These are phyloP conservation scores for Naumovozyma castellii DNA, from an alignment of 805 yeast species.

Conservation along the genomic window DNA sequence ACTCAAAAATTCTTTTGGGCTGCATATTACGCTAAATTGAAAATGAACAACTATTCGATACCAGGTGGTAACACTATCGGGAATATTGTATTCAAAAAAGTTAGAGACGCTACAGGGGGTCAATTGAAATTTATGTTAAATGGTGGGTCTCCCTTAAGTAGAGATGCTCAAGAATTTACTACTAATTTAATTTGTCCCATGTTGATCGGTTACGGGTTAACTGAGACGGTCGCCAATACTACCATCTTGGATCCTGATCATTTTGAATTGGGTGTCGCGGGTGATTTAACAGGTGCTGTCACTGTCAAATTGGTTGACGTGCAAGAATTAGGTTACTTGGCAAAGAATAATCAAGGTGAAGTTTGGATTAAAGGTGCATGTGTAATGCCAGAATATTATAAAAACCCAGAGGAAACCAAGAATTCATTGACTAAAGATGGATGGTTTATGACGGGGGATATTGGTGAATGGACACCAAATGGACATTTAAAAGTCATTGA, in stretches of 20 bases:
- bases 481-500: slow-evolving; percentile 83
- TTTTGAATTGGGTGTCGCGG: slow-evolving; percentile 69
- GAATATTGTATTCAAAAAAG: slow-evolving; percentile 68
- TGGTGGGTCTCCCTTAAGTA: slow-evolving; percentile 88
- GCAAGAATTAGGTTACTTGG: slow-evolving; percentile 81
- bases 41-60: slow-evolving; percentile 51
- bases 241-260: slow-evolving; percentile 54
- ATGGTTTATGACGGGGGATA: slow-evolving; percentile 96
- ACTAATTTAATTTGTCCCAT: slow-evolving; percentile 70
- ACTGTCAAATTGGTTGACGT: slow-evolving; percentile 88
- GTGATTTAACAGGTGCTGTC: slow-evolving; percentile 72
- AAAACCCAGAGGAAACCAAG: slow-evolving; percentile 72
- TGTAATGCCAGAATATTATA: slow-evolving; percentile 68
- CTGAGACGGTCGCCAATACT: slow-evolving; percentile 91
- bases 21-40: slow-evolving; percentile 66
- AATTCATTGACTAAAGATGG: slow-evolving; percentile 71
- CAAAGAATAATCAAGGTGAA: slow-evolving; percentile 91
- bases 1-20: slow-evolving; percentile 83
- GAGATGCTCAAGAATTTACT: slow-evolving; percentile 74
- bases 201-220: slow-evolving; percentile 91
- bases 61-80: slow-evolving; percentile 67
- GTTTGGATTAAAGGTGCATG: slow-evolving; percentile 68
- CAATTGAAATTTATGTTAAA: slow-evolving; percentile 59
- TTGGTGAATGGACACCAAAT: slow-evolving; percentile 79
- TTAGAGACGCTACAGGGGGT: slow-evolving; percentile 94